Base-by-base conservation (phyloP, 257 asterid species). In the Coffea eugenioides region DNA sequence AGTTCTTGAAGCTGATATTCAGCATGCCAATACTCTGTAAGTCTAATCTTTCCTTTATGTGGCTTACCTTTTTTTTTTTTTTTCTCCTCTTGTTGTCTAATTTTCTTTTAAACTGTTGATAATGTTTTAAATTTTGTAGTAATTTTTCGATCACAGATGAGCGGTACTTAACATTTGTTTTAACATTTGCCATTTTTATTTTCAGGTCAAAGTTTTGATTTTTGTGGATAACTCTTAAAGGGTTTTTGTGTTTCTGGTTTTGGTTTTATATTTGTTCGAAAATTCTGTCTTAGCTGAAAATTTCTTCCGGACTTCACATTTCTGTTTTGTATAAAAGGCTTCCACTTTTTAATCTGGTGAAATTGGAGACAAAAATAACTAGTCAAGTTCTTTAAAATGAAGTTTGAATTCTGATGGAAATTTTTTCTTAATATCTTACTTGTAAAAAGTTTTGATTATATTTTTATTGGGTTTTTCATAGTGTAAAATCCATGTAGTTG, bases 1-100 rank as follows among this genome's bases (percentile, higher is more conserved):
- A 80, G 80, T 71, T 77, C 89, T 85, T 56, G 89, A 85, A 83
- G 89, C 89, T 75, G 87, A 85, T 81, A 85, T 85, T 78, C 89
- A 85, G 80, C 86, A 85, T 72, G 89, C 89, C 21, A 85, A 85
- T 76, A 85, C 86, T 70, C 77, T 85, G 89, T 85, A 61, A 74
- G 87, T 83, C 77, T 68, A 61, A 21, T 59, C 1, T 5, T 57
- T 5, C 27, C 14, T 18, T 0, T 65, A 49, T 43, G 54, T 49
- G 14, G 2, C n/a, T 59, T 46, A 36, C 61, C n/a, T 6, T 13
- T 54, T 69, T 10, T 13, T 54, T 69, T 10, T 31, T 31, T 31
- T 31, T 31, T 1, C 34, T 0, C 31, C 5, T 13, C 11, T 39
- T 34, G 13, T 2, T 49, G 31, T 52, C 21, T 72, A 2, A 4